Conservation (phyloP, 345 rosid species). For the Schrenkiella parvula region DNA sequence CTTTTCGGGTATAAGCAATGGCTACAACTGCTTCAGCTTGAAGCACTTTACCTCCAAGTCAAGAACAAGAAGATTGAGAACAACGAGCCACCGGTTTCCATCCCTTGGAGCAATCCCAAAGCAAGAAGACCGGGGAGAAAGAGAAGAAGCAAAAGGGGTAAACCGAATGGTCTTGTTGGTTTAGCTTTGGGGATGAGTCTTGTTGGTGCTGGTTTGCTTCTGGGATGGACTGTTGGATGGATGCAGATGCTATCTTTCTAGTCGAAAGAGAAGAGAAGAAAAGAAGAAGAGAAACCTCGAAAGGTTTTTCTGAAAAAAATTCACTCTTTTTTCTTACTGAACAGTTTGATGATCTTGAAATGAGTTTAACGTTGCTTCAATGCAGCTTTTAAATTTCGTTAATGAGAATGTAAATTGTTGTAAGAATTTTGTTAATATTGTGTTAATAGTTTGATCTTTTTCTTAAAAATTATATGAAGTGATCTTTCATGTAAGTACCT, state of each 20-base stretch:
- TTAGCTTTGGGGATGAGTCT: constrained; percentile 81
- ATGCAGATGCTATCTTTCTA: constrained; percentile 76
- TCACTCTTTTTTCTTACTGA: not conserved
- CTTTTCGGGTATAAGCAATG: constrained; percentile 92
- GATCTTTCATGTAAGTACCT: not conserved
- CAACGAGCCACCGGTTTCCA: constrained; percentile 40
- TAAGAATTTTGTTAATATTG: constrained; percentile 29
- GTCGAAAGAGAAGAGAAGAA: not conserved
- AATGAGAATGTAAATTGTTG: constrained; percentile 20
- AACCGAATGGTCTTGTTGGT: constrained; percentile 39
- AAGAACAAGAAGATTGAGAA: constrained; percentile 49
- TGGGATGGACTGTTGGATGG: constrained; percentile 99
- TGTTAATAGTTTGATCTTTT: constrained; percentile 8
- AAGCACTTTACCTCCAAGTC: constrained; percentile 58
- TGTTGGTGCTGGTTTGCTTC: constrained; percentile 89
- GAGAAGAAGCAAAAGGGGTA: constrained; percentile 25
- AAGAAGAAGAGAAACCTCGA: not conserved
- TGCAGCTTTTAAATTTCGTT: not conserved
- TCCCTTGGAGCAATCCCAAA: constrained; percentile 52
- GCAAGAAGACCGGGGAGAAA: constrained; percentile 39
- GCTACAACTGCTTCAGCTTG: constrained; percentile 81
- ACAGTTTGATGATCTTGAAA: constrained; percentile 20
- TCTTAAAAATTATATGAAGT: not conserved
- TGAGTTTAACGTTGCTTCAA: not conserved
- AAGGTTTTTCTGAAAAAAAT: not conserved